phyloP scores from a whole-genome alignment of 129 eudicot species.

The Centella asiatica region DNA sequence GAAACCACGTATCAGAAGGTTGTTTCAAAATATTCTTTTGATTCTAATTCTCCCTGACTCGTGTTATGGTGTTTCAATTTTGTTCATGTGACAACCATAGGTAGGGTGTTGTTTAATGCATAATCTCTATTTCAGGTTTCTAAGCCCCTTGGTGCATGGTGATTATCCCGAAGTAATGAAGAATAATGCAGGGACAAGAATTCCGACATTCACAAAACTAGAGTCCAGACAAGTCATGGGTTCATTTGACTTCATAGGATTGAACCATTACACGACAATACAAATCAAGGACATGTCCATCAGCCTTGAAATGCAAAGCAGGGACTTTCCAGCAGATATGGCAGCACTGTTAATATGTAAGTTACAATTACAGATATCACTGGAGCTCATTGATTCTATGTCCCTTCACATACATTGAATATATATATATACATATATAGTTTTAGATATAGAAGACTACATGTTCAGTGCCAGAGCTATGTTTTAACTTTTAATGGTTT shows the following conservation, averaged over 20 bases:
- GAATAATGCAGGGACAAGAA: constrained; percentile 21
- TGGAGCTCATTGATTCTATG: neutral
- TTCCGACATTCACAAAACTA: constrained; percentile 24
- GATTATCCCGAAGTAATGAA: constrained; percentile 37
- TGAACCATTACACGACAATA: constrained; percentile 25
- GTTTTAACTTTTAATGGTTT: too few relatives aligned
- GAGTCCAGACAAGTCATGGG: constrained; percentile 31
- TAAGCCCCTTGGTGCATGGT: constrained; percentile 29
- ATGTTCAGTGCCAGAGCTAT: too few relatives aligned
- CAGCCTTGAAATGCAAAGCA: constrained; percentile 12
- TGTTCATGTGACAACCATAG: neutral
- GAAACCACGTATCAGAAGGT: too few relatives aligned
- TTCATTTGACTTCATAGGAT: constrained; percentile 32
- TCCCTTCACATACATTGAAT: too few relatives aligned
- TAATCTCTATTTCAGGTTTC: constrained; percentile 18
- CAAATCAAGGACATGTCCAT: constrained; percentile 19
- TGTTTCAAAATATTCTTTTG: too few relatives aligned
- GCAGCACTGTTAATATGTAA: constrained; percentile 13
- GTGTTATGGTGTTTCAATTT: neutral
- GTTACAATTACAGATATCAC: neutral
- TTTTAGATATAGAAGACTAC: too few relatives aligned
- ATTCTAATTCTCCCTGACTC: too few relatives aligned
- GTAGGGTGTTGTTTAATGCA: neutral
- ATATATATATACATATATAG: too few relatives aligned
- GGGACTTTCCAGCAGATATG: constrained; percentile 24